These are phyloP conservation scores for Tremella mesenterica DNA, from an alignment of 768 basidiomycete genomes.

Conservation along the genomic window DNA sequence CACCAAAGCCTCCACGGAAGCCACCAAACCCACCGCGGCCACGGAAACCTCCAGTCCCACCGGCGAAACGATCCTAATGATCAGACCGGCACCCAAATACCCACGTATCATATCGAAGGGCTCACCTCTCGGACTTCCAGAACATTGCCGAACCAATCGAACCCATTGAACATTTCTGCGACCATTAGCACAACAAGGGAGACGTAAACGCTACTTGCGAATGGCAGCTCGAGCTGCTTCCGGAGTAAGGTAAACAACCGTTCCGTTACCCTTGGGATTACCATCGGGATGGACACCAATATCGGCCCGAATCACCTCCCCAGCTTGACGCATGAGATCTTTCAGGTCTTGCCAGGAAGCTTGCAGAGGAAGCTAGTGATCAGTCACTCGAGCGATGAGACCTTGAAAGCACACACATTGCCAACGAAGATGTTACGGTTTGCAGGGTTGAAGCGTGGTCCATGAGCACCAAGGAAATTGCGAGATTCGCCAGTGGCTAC, in stretches of 20 bases:
- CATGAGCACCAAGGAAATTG: constrained; percentile 21
- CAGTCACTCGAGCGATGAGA: not conserved
- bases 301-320: constrained; percentile 90
- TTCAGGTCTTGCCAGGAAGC: constrained; percentile 99
- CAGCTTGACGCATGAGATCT: constrained; percentile 90
- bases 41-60: constrained; percentile 38
- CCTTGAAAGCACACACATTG: constrained; percentile 53
- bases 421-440: constrained; percentile 81
- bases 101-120: not conserved
- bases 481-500: constrained; percentile 72
- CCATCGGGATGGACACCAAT: constrained; percentile 82
- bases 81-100: not conserved
- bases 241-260: constrained; percentile 84
- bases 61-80: constrained; percentile 19
- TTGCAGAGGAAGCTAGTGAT: constrained; percentile 72
- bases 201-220: constrained; percentile 51
- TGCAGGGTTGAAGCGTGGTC: constrained; percentile 7
- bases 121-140: constrained; percentile 90
- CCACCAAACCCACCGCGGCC: too few relatives aligned
- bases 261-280: constrained; percentile 91
- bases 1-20: constrained; percentile 48
- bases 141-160: constrained; percentile 90
- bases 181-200: not conserved
- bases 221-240: constrained; percentile 89
- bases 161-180: constrained; percentile 89